Evolutionary conservation across 140 eudicot genomes (phyloP), one percentile per base, ranked within the genome.

Genomic region (Cichorium intybus): DNA sequence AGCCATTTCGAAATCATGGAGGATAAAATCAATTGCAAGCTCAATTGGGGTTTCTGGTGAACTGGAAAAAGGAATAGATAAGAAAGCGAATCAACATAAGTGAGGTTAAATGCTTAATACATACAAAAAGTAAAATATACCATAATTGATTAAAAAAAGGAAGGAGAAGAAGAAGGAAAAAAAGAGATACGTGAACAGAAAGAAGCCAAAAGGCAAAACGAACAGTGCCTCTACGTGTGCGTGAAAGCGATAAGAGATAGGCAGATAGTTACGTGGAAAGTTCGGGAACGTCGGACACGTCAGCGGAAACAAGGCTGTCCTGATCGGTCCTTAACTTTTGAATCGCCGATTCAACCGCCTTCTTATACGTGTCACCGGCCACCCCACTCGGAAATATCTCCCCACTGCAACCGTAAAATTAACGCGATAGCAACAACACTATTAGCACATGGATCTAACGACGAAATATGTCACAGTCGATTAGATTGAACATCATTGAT

Each of bases 1-100:
- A 59, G 95, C 97, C 97, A 90, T 90, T 78, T 90, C 95, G 60
- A 90, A 90, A 75, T 87, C 97, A 71, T 90, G 95, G 14, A 90
- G 97, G 39, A 90, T 80, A 78, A 90, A 90, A 78, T 90, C 97
- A 77, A 87, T 90, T 48, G 97, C 97, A 59, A 84, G 66, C 82
- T 90, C 97, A 9, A 90, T 84, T 6, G 97, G 95, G 27, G 94
- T 87, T 71, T 78, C 75, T 6, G 95, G 90, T 62, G 45, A 49
- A 17, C 94, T 85, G 78, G 15, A 28, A 65, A 63, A 39, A 50
- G 10, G 28, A 35, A 31, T 2, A 45, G 21, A 37, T 21, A 11
- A 26, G 50, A 51, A 33, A 52, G 4, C 12, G 21, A 64, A 49
- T 49, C 24, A 22, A 14, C 12, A 33, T 21, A 18, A 7, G 3